Conservation (phyloP, 208 protist species). For the Strigomonas culicis region DNA sequence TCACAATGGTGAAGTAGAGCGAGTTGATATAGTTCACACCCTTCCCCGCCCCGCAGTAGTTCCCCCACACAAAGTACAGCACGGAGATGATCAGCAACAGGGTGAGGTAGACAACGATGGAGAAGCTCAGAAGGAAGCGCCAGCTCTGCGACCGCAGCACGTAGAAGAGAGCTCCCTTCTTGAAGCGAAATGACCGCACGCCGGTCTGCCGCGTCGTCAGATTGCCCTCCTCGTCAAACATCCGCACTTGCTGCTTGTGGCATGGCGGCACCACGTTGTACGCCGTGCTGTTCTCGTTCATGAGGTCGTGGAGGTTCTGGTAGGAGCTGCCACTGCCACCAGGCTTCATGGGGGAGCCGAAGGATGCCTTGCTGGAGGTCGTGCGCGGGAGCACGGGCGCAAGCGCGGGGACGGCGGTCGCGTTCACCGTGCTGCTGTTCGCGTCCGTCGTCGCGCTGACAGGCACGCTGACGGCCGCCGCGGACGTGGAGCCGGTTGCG, state of each 20-base stretch:
- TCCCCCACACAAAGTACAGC: constrained; percentile 56
- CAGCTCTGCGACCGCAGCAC: constrained; percentile 56
- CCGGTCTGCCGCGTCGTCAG: constrained; percentile 56
- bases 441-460: too few species aligned
- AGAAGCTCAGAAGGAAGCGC: constrained; percentile 48
- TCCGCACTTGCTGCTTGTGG: constrained; percentile 19
- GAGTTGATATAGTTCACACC: constrained; percentile 33
- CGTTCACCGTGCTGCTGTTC: too few species aligned
- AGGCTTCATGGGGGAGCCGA: too few species aligned
- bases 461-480: too few species aligned
- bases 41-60: constrained; percentile 41
- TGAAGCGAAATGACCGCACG: constrained; percentile 64
- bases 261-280: too few species aligned
- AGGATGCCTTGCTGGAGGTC: too few species aligned
- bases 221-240: constrained; percentile 70
- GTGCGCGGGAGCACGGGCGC: too few species aligned
- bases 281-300: too few species aligned
- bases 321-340: too few species aligned
- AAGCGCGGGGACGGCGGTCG: too few species aligned
- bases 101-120: constrained; percentile 53
- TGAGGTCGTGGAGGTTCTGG: too few species aligned
- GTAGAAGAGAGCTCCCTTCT: constrained; percentile 65
- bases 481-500: not conserved
- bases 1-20: constrained; percentile 82
- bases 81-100: constrained; percentile 51